Conservation (phyloP, 1,139 yeast species). For the Citeromyces hawaiiensis region DNA sequence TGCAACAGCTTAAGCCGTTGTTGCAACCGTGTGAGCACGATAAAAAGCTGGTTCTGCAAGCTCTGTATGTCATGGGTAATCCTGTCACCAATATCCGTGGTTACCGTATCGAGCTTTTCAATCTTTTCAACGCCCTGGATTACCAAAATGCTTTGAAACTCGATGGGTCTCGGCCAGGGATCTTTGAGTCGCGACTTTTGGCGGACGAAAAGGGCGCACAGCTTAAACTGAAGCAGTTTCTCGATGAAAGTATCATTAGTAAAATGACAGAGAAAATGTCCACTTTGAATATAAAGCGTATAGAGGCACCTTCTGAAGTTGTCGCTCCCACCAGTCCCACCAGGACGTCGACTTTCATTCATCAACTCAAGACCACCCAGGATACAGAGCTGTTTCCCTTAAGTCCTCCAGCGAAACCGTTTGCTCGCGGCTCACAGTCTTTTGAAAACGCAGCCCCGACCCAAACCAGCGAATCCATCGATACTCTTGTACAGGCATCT, state of each 20-base stretch:
- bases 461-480: neutral
- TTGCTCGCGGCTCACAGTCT: conserved; percentile 3
- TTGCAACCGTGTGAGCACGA: conserved; percentile 13
- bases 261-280: conserved; percentile 20
- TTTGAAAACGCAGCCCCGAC: neutral
- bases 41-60: conserved; percentile 6
- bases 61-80: conserved; percentile 25
- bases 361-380: neutral
- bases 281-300: conserved; percentile 4
- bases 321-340: neutral
- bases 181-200: conserved; percentile 42
- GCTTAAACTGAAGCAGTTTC: conserved; percentile 27
- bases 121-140: conserved; percentile 36
- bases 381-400: conserved; percentile 2
- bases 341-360: conserved; percentile 1
- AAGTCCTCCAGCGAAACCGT: conserved; percentile 11
- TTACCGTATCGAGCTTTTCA: conserved; percentile 40
- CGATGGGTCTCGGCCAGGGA: conserved; percentile 54
- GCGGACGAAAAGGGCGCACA: conserved; percentile 36
- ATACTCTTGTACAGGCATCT: neutral
- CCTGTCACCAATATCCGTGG: conserved; percentile 26
- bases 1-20: conserved; percentile 21
- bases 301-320: neutral
- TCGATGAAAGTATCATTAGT: conserved; percentile 19
- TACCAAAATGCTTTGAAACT: conserved; percentile 33